Evolutionary conservation across 2,329 filamentous ascomycete species (phyloP).

Genomic region (Alternaria alternata): DNA sequence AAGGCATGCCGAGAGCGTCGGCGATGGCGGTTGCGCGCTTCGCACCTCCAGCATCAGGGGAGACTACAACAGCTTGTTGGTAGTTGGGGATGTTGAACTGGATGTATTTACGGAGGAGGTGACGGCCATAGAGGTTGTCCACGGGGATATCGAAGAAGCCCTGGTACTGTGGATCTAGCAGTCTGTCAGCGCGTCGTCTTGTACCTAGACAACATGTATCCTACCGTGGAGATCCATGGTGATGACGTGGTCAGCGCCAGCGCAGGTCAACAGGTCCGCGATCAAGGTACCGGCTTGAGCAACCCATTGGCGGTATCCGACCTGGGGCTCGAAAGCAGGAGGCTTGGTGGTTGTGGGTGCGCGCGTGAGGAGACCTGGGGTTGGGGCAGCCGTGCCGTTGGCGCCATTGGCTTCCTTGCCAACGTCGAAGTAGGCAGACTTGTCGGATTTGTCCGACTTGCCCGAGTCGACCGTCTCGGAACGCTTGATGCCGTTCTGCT

Average conservation of each 20-base stretch:
- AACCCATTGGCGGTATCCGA: conserved; percentile 98
- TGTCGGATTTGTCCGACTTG: conserved; percentile 41
- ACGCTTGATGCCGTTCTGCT: conserved; percentile 37
- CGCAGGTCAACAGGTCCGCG: conserved; percentile 92
- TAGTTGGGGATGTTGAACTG: conserved; percentile 85
- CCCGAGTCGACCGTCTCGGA: conserved; percentile 44
- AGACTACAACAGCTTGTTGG: conserved; percentile 89
- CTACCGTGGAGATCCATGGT: conserved; percentile 80
- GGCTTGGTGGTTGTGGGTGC: conserved; percentile 55
- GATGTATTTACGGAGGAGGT: conserved; percentile 73
- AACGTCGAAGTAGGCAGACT: conserved; percentile 27
- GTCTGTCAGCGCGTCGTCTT: conserved; percentile 13
- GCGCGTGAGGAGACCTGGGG: conserved; percentile 23
- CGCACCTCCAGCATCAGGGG: conserved; percentile 93
- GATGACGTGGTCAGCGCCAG: conserved; percentile 95
- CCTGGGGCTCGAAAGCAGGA: conserved; percentile 76
- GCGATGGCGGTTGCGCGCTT: conserved; percentile 96
- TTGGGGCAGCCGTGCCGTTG: conserved; percentile 26
- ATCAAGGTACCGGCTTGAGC: conserved; percentile 95
- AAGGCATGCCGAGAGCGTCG: conserved; percentile 90
- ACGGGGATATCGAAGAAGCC: conserved; percentile 99
- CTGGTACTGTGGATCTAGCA: conserved; percentile 92
- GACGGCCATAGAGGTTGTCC: conserved; percentile 92
- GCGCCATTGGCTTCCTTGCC: conserved; percentile 45
- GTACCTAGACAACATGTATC: neutral